phyloP scores from a whole-genome alignment of 306 rosid species.

The Quercus variabilis region DNA sequence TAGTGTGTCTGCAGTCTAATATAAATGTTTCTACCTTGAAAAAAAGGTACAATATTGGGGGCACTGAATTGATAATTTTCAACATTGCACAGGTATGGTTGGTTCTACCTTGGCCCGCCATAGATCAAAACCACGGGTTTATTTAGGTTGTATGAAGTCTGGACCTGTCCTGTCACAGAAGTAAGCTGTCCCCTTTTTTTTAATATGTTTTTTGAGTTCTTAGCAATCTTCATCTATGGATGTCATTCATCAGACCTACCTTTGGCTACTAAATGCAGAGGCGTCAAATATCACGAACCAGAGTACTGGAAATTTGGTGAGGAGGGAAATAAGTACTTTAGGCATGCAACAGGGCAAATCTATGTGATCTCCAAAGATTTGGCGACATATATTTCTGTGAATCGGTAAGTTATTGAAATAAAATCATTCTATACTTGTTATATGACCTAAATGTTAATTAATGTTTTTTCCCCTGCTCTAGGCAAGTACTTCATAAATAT shows the following conservation, averaged over 20 bases:
- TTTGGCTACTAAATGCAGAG: conserved; percentile 27
- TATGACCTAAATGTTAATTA: neutral
- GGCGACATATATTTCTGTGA: conserved; percentile 56
- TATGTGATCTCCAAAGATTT: conserved; percentile 55
- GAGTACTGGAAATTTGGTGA: conserved; percentile 69
- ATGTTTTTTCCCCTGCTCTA: conserved; percentile 1
- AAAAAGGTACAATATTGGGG: neutral
- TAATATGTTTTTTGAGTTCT: neutral
- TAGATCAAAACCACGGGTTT: conserved; percentile 55
- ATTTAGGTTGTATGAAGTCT: conserved; percentile 66
- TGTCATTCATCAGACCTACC: neutral
- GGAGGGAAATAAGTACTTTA: conserved; percentile 58
- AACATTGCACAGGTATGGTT: conserved; percentile 43
- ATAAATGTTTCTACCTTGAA: neutral
- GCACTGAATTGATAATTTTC: neutral
- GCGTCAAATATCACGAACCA: conserved; percentile 54
- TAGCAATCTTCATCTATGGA: neutral
- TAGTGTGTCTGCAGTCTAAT: neutral
- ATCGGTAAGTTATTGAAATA: conserved; percentile 23
- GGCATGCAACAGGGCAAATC: conserved; percentile 64
- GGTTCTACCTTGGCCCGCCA: conserved; percentile 59
- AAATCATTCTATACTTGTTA: neutral
- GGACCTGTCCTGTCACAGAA: conserved; percentile 58
- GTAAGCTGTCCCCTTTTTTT: conserved; percentile 29
- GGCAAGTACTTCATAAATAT: conserved; percentile 53